Conservation (phyloP, 306 rosid genomes). For the Calophaca sinica region DNA sequence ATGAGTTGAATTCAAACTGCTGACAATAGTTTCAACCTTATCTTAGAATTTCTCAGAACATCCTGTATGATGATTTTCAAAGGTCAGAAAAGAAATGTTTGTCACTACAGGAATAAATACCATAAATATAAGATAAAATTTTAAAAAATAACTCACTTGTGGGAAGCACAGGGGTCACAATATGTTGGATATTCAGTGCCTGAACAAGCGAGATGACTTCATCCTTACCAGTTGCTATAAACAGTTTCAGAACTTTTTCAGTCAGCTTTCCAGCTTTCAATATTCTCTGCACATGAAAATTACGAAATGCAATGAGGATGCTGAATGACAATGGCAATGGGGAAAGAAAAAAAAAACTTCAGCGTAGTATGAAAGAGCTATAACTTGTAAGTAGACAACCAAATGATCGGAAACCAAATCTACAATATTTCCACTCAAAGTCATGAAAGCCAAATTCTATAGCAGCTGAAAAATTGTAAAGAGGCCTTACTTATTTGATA, state of each 20-base stretch:
- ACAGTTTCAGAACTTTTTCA: constrained; percentile 85
- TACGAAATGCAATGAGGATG: constrained; percentile 25
- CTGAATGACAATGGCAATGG: constrained; percentile 5
- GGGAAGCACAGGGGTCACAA: constrained; percentile 83
- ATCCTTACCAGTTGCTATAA: constrained; percentile 82
- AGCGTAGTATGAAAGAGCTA: constrained; percentile 7
- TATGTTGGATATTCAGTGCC: constrained; percentile 78
- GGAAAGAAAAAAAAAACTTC: too few relatives aligned
- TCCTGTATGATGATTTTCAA: constrained; percentile 59
- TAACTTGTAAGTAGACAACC: constrained; percentile 4
- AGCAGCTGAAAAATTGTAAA: constrained; percentile 7
- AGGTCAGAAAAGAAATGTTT: constrained; percentile 44
- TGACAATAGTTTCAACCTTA: constrained; percentile 39
- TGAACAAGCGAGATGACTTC: constrained; percentile 81
- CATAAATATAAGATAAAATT: constrained; percentile 9
- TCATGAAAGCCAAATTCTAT: background rate
- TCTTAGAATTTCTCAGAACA: constrained; percentile 81
- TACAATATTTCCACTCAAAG: constrained; percentile 11
- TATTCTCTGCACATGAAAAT: constrained; percentile 70
- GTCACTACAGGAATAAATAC: constrained; percentile 24
- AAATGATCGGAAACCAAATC: constrained; percentile 29
- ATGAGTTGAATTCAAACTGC: constrained; percentile 42
- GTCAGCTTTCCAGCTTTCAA: constrained; percentile 88
- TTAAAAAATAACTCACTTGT: constrained; percentile 73
- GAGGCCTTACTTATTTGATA: background rate